These are phyloP conservation scores for Escovopsis sp. DNA, from an alignment of 2,329 filamentous ascomycete genomes.

Conservation along the genomic window DNA sequence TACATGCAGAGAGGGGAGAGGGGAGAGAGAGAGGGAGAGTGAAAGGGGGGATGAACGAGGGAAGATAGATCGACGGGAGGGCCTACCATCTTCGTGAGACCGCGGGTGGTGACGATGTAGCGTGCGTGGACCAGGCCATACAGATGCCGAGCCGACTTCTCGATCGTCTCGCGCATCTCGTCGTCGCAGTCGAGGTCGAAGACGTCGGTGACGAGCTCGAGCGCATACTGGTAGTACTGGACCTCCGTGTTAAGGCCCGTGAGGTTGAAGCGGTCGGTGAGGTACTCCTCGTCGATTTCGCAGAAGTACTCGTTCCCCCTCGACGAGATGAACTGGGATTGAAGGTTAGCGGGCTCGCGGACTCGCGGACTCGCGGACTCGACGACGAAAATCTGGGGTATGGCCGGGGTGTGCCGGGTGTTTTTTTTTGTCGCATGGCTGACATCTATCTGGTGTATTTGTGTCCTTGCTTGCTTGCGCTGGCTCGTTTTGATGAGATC, in stretches of 20 bases:
- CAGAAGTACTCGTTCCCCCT: conserved; percentile 98
- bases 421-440: too few relatives aligned
- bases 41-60: not conserved
- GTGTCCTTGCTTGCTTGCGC: not conserved
- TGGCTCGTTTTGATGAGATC: not conserved
- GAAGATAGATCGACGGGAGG: too few relatives aligned
- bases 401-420: too few relatives aligned
- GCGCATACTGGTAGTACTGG: conserved; percentile 96
- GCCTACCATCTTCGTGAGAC: conserved; percentile 68
- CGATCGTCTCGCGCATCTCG: conserved; percentile 93
- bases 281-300: conserved; percentile 97
- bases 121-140: conserved; percentile 93
- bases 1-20: too few relatives aligned
- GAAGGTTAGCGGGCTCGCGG: too few relatives aligned
- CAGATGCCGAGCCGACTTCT: conserved; percentile 88
- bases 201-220: conserved; percentile 93
- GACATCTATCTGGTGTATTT: too few relatives aligned
- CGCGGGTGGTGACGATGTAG: conserved; percentile 91
- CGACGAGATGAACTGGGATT: conserved; percentile 79
- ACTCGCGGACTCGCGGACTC: too few relatives aligned
- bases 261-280: conserved; percentile 95
- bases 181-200: conserved; percentile 98
- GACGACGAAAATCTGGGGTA: too few relatives aligned
- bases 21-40: too few relatives aligned
- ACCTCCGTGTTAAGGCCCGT: conserved; percentile 95